These are phyloP conservation scores for Aureobasidium sp. DNA, from an alignment of 2,329 filamentous ascomycete genomes.

Conservation along the genomic window DNA sequence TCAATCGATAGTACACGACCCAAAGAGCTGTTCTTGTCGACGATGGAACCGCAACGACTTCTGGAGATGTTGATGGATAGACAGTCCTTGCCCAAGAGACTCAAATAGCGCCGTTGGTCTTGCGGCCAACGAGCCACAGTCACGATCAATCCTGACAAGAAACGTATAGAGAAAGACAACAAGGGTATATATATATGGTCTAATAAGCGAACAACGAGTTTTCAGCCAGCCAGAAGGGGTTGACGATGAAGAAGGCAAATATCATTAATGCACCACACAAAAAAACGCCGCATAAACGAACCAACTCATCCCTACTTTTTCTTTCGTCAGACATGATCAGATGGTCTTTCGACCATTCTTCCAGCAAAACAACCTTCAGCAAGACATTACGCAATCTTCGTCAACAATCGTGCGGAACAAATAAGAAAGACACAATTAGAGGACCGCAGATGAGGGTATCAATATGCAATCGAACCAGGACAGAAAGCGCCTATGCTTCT, in stretches of 20 bases:
- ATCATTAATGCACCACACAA: background rate
- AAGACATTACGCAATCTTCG: background rate
- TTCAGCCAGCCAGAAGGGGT: background rate
- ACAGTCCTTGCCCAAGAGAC: too few relatives aligned
- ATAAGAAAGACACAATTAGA: background rate
- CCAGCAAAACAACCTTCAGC: background rate
- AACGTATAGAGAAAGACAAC: background rate
- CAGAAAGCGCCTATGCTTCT: background rate
- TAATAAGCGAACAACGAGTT: background rate
- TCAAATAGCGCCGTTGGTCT: too few relatives aligned
- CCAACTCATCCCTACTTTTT: background rate
- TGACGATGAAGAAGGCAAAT: background rate
- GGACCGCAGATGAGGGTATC: background rate
- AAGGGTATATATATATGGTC: slow-evolving; percentile 6
- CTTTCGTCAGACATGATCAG: slow-evolving; percentile 8
- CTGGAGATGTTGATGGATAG: background rate
- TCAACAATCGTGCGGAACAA: background rate
- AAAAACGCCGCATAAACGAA: slow-evolving; percentile 2
- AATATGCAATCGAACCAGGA: background rate
- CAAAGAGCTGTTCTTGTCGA: too few relatives aligned
- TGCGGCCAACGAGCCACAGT: too few relatives aligned
- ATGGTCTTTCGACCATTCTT: background rate
- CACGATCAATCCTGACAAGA: background rate
- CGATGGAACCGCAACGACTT: too few relatives aligned
- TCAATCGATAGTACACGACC: too few relatives aligned